phyloP scores from a whole-genome alignment of 768 basidiomycete genomes.

The Epithele typhae region DNA sequence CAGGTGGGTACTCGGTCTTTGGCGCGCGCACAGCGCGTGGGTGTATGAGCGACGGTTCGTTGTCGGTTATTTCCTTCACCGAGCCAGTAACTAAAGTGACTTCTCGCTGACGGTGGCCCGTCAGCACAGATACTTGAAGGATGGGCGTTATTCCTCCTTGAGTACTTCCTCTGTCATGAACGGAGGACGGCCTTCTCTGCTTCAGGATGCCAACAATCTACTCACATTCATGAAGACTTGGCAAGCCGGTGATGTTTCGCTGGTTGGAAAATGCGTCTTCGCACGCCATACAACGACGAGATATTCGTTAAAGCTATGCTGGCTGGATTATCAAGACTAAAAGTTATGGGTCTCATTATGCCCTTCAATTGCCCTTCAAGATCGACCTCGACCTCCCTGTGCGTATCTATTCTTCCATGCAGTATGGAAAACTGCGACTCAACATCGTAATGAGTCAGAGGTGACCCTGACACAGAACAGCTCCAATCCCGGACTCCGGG shows the following conservation, averaged over 20 bases:
- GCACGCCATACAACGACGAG: constrained; percentile 20
- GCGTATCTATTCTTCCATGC: too few relatives aligned
- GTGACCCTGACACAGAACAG: constrained; percentile 38
- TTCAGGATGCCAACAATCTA: constrained; percentile 37
- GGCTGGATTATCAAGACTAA: too few relatives aligned
- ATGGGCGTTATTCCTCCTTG: constrained; percentile 43
- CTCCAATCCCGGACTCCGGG: constrained; percentile 38
- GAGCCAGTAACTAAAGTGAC: too few relatives aligned
- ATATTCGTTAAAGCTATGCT: constrained; percentile 37
- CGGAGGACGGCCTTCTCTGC: constrained; percentile 42
- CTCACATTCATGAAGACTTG: constrained; percentile 46
- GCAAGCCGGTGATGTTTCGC: constrained; percentile 47
- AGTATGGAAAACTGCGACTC: too few relatives aligned
- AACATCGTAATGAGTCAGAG: constrained; percentile 49
- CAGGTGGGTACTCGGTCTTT: constrained; percentile 52
- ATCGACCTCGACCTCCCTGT: constrained; percentile 58
- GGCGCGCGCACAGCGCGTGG: constrained; percentile 53
- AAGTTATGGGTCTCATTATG: constrained; percentile 52
- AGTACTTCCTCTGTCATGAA: constrained; percentile 45
- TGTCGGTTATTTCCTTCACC: too few relatives aligned
- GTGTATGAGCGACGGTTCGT: constrained; percentile 49
- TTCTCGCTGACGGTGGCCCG: constrained; percentile 62
- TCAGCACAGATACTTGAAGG: constrained; percentile 39
- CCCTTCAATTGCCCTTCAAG: too few relatives aligned
- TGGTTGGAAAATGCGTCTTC: constrained; percentile 22